phyloP scores from a whole-genome alignment of 768 basidiomycete genomes.

The Mycena leptocephala region DNA sequence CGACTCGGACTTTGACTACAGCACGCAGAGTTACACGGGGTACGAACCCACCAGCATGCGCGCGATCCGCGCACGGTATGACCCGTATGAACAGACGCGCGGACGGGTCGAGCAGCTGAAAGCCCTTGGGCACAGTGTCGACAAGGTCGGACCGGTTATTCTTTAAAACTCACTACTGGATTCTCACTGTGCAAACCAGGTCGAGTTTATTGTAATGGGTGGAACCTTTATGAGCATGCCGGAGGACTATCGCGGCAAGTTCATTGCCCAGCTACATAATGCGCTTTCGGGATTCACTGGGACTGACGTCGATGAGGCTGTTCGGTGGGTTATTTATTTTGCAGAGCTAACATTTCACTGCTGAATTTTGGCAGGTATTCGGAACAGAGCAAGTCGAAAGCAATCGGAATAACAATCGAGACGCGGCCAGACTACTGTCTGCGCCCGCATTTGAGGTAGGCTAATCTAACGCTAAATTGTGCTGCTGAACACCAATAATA shows the following conservation, averaged over 20 bases:
- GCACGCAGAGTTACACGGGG: slow-evolving; percentile 96
- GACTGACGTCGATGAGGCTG: slow-evolving; percentile 95
- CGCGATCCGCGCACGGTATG: slow-evolving; percentile 94
- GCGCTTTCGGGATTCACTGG: slow-evolving; percentile 97
- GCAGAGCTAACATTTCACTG: not conserved
- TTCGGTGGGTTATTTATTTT: slow-evolving; percentile 66
- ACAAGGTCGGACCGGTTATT: slow-evolving; percentile 80
- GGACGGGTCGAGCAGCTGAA: slow-evolving; percentile 97
- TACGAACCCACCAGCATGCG: slow-evolving; percentile 99
- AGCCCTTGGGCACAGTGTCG: slow-evolving; percentile 95
- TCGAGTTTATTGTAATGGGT: slow-evolving; percentile 96
- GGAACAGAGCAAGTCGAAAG: slow-evolving; percentile 97
- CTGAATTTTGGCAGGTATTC: slow-evolving; percentile 77
- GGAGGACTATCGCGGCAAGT: slow-evolving; percentile 94
- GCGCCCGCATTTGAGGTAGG: slow-evolving; percentile 92
- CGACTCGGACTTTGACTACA: slow-evolving; percentile 99
- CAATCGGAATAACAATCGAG: slow-evolving; percentile 99
- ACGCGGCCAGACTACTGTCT: slow-evolving; percentile 99
- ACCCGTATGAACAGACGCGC: slow-evolving; percentile 97
- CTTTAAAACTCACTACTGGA: too few relatives aligned
- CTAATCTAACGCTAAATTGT: not conserved
- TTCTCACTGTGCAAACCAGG: slow-evolving; percentile 54
- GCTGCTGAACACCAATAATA: not conserved
- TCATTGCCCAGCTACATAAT: slow-evolving; percentile 97
- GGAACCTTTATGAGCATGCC: slow-evolving; percentile 99